Percentiles rank a stretch among this genome's conserved stretches.
These are phyloP conservation scores for Chlamydomonas eustigma DNA, from an alignment of 139 green algal genomes.

Conservation along the genomic window DNA sequence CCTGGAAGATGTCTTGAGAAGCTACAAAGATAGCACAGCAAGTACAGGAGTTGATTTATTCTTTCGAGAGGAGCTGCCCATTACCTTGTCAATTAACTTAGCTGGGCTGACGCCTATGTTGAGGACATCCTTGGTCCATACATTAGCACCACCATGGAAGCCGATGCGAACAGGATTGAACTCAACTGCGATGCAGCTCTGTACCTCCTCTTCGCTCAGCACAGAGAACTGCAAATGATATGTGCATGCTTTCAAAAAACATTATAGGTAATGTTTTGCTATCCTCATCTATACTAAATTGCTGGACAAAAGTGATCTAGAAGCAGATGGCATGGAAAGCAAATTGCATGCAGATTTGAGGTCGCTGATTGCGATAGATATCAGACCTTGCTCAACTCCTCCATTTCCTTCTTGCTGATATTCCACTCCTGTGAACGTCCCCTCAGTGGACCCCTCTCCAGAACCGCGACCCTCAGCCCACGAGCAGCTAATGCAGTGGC, in stretches of 20 bases:
- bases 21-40: no score
- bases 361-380: not conserved
- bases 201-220: slow-evolving; percentile 64
- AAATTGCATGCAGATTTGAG: not conserved
- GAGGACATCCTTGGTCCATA: slow-evolving; percentile 85
- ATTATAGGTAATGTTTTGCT: no score
- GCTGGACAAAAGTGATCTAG: no score
- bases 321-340: no score
- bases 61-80: no score
- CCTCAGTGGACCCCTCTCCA: slow-evolving; percentile 78
- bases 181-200: slow-evolving; percentile 67
- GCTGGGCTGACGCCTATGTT: slow-evolving; percentile 85
- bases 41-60: no score
- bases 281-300: no score
- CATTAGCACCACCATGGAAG: slow-evolving; percentile 47
- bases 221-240: no score
- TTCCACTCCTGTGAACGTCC: slow-evolving; percentile 86
- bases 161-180: slow-evolving; percentile 83
- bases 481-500: slow-evolving; percentile 65
- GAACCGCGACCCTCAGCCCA: slow-evolving; percentile 76
- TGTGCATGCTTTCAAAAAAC: no score
- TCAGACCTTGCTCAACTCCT: slow-evolving; percentile 56
- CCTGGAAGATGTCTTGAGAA: no score
- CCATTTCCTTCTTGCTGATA: slow-evolving; percentile 71
- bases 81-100: not conserved